A percentile compares a stretch with the other conserved stretches of the same genome.
Evolutionary conservation across 257 asterid genomes (phyloP).

Genomic region (Cinchona pubescens): DNA sequence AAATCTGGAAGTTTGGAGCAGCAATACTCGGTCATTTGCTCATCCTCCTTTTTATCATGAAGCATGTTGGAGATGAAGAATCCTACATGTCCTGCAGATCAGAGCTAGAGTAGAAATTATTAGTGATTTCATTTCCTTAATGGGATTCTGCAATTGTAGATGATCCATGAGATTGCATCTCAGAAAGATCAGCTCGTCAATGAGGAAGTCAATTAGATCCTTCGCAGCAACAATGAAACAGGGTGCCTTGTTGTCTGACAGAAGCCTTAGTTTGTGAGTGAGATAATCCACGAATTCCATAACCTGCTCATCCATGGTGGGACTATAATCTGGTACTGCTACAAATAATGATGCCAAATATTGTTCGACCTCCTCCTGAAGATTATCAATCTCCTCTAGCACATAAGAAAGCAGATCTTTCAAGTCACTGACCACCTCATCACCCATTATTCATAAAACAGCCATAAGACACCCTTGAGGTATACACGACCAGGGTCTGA

Average conservation of each 20-base stretch:
- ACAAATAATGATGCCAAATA: too few relatives aligned
- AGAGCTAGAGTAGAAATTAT: too few relatives aligned
- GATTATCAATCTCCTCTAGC: too few relatives aligned
- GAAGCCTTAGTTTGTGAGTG: not conserved
- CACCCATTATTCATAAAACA: not conserved
- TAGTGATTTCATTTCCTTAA: too few relatives aligned
- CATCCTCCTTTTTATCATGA: not conserved
- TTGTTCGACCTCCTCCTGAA: too few relatives aligned
- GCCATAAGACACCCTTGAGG: not conserved
- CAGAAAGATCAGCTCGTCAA: slow-evolving; percentile 5
- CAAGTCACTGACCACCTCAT: not conserved
- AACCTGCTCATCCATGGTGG: too few relatives aligned
- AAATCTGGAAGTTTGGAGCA: not conserved
- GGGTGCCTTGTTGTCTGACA: not conserved
- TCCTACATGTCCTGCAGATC: too few relatives aligned
- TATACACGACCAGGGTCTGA: not conserved
- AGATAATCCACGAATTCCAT: too few relatives aligned
- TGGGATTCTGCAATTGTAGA: too few relatives aligned
- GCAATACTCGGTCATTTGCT: not conserved
- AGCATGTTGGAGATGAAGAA: not conserved
- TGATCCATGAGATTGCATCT: too few relatives aligned
- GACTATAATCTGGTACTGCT: not conserved
- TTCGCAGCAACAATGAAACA: not conserved
- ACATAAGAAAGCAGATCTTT: too few relatives aligned
- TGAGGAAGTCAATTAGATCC: not conserved